Base-by-base conservation (phyloP, 164 flowering plant genomes). In the Protea cynaroides region DNA sequence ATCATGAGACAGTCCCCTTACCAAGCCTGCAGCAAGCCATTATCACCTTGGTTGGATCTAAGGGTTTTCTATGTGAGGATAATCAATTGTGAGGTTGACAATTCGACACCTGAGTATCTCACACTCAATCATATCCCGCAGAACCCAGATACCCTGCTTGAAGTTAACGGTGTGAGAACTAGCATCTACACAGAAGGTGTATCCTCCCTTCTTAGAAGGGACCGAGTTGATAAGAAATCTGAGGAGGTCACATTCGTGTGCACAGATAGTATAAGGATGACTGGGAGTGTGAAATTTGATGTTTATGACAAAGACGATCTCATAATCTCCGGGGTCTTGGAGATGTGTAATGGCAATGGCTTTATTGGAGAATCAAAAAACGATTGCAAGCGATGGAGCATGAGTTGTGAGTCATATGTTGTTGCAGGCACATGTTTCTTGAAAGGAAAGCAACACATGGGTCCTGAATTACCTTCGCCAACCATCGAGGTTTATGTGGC, bases 61-160 rank as follows among this genome's bases (percentile, higher is more conserved):
- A 81, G 92, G 74, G 97, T 92, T 9, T 86, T 92, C 61, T 92
- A 84, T 71, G 89, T 89, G 55, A 83, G 90, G 64, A 37, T 91
- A 38, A 84, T 89, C 74, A 78, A 86, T 65, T 83, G 82, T 59
- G 81, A 71, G 71, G 81, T 89, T 17, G 85, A 86, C 75, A 81
- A 76, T 60, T 86, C 79, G 2, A 89, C 89, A 5, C 89, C 96
- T 0, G 96, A 84, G 61, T 74, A 64, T 60, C 89, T 89, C 43
- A 80, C 86, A 9, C 65, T 92, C 59, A 82, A 83, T 49, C 94
- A 86, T 69, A 85, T 92, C 62, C 97, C 94, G 49, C 60, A 87
- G 2, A 72, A 65, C 58, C 94, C 75, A 15, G 83, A 87, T 22
- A 83, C 98, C 55, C 80, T 84, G 46, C 79, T 87, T 59, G 96